Evolutionary conservation across 441 rosid species (phyloP), one percentile per base, ranked within the genome.

Genomic region (Manihot esculenta): DNA sequence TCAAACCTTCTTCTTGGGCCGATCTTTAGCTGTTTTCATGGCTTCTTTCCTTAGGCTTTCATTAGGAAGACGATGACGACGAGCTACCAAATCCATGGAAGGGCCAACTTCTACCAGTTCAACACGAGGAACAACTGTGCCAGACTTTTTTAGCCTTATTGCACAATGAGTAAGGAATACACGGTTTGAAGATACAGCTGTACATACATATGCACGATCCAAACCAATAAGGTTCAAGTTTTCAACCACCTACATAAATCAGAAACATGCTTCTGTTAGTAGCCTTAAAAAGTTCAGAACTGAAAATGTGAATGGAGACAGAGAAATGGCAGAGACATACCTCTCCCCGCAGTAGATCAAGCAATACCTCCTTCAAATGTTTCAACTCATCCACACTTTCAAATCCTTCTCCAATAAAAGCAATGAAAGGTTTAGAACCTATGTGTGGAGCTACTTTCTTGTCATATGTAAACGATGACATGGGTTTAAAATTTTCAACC

Each of bases 41-140:
- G 98, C 96, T 86, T 84, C 97, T 81, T 94, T 94, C 79, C 71
- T 83, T 53, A 92, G 58, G 75, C 86, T 66, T 5, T 92, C 97
- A 53, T 88, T 85, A n/a, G 99, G 97, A 73, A 84, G 94, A 56
- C 93, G 94, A 76, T 92, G 89, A 68, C 98, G 93, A 21, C 98
- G 87, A 64, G 86, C 78, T 49, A 92, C 96, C 45, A 94, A 84
- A 73, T 94, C 99, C 98, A 92, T 90, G 11, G 97, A 92, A 18
- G 98, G 98, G 62, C 99, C 98, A 12, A 91, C 88, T 84, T 94
- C 98, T 20, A 89, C 88, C 48, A 94, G 82, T 84, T 94, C 98
- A 80, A 90, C 85, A 80, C 88, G 87, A 23, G 99, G 98, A 35
- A 94, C 91, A 18, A 89, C 63, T 3, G 91, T 81, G 33, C 98